phyloP scores from a whole-genome alignment of 441 rosid genomes.

The Pelargonium citronellum region DNA sequence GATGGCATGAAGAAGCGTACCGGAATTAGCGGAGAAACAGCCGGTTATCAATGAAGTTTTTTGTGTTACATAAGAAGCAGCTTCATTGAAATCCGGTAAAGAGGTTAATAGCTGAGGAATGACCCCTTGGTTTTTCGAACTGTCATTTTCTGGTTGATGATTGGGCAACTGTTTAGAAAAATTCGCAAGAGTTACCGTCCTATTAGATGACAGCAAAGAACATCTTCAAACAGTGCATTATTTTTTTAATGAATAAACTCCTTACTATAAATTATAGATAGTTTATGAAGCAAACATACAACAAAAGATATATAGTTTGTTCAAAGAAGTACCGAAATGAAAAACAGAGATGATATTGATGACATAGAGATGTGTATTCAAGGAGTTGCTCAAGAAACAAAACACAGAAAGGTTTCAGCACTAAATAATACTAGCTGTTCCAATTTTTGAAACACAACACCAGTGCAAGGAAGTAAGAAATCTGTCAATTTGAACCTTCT shows the following conservation, averaged over 20 bases:
- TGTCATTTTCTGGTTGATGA: conserved; percentile 33
- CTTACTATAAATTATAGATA: not conserved
- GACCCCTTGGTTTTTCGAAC: conserved; percentile 32
- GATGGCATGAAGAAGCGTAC: conserved; percentile 29
- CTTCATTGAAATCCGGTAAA: conserved; percentile 69
- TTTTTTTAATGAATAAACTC: not conserved
- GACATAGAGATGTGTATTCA: not conserved
- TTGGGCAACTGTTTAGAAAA: not conserved
- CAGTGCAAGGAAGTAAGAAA: not conserved
- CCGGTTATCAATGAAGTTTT: conserved; percentile 73
- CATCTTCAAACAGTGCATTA: not conserved
- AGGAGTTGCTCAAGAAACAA: not conserved
- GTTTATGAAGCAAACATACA: not conserved
- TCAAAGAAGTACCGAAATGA: not conserved
- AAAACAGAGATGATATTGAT: not conserved
- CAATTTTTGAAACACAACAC: no score
- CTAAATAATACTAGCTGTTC: not conserved
- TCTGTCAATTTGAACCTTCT: not conserved
- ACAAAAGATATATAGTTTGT: not conserved
- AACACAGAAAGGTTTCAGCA: not conserved
- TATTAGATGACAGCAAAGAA: not conserved
- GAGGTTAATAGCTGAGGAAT: conserved; percentile 56
- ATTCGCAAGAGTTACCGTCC: not conserved
- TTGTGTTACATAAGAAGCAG: conserved; percentile 74
- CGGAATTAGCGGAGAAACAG: conserved; percentile 77